These are phyloP conservation scores for Flaveria linearis DNA, from an alignment of 129 eudicot genomes.

Conservation along the genomic window DNA sequence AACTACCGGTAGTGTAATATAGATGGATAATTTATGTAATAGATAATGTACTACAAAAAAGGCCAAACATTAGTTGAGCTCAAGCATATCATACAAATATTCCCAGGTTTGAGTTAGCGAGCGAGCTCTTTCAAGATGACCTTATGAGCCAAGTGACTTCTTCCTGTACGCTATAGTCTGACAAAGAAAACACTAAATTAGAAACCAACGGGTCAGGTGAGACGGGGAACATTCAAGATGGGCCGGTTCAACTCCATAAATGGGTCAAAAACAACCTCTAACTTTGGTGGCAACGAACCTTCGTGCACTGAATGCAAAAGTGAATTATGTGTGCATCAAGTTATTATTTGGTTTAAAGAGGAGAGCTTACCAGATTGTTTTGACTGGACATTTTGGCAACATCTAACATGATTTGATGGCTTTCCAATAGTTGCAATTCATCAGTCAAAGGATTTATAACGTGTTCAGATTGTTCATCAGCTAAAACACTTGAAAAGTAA, in stretches of 20 bases:
- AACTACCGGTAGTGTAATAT: conserved; percentile 4
- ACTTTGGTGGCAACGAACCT: neutral
- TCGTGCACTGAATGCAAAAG: neutral
- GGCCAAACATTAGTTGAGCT: conserved; percentile 21
- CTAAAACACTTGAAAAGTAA: conserved; percentile 21
- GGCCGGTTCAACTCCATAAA: neutral
- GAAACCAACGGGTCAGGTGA: neutral
- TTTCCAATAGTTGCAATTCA: conserved; percentile 49
- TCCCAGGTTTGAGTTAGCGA: neutral
- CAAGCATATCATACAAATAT: conserved; percentile 2
- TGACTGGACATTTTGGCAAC: conserved; percentile 45
- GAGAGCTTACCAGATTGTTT: conserved; percentile 55
- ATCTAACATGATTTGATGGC: conserved; percentile 50
- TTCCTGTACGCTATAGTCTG: conserved; percentile 25
- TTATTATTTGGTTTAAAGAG: neutral
- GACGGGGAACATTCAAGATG: too few species aligned
- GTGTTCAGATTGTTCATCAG: conserved; percentile 9
- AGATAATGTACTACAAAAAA: neutral
- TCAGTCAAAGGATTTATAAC: conserved; percentile 35
- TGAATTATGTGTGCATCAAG: neutral
- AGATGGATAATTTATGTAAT: neutral
- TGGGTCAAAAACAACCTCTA: neutral
- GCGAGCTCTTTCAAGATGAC: neutral
- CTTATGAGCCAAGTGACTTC: conserved; percentile 10
- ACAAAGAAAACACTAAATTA: neutral